phyloP scores from a whole-genome alignment of 2,329 filamentous ascomycete genomes.

The Shiraia sp. region DNA sequence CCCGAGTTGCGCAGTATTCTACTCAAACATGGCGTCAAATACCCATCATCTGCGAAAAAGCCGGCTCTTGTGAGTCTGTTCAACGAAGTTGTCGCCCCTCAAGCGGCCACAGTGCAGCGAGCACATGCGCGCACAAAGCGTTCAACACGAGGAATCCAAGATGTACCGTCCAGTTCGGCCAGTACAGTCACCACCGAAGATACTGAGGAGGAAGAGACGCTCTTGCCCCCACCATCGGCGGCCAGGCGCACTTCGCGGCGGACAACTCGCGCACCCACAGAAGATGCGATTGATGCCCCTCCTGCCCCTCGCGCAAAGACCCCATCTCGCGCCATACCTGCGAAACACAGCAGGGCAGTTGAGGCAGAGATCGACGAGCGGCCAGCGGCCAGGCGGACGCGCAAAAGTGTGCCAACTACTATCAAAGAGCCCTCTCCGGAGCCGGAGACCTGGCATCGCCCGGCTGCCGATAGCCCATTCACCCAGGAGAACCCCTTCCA shows the following conservation, averaged over 20 bases:
- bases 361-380: constrained; percentile 42
- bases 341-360: constrained; percentile 48
- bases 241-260: constrained; percentile 35
- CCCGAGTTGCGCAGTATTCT: constrained; percentile 89
- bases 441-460: constrained; percentile 54
- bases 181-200: constrained; percentile 61
- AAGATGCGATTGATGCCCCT: constrained; percentile 23
- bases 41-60: constrained; percentile 91
- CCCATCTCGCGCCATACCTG: constrained; percentile 44
- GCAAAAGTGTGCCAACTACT: constrained; percentile 43
- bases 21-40: constrained; percentile 82
- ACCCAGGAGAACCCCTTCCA: constrained; percentile 93
- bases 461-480: constrained; percentile 68
- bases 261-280: constrained; percentile 49
- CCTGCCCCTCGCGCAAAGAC: constrained; percentile 33
- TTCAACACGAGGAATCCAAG: constrained; percentile 81
- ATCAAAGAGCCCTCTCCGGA: constrained; percentile 51
- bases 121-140: constrained; percentile 79
- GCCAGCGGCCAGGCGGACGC: constrained; percentile 42
- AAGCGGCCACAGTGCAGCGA: constrained; percentile 75
- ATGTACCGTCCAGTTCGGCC: constrained; percentile 68
- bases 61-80: constrained; percentile 83
- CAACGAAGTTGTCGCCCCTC: constrained; percentile 74
- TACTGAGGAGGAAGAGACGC: constrained; percentile 50
- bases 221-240: constrained; percentile 50